Conservation (phyloP, 768 basidiomycete genomes). For the Macrocybe gigantea region DNA sequence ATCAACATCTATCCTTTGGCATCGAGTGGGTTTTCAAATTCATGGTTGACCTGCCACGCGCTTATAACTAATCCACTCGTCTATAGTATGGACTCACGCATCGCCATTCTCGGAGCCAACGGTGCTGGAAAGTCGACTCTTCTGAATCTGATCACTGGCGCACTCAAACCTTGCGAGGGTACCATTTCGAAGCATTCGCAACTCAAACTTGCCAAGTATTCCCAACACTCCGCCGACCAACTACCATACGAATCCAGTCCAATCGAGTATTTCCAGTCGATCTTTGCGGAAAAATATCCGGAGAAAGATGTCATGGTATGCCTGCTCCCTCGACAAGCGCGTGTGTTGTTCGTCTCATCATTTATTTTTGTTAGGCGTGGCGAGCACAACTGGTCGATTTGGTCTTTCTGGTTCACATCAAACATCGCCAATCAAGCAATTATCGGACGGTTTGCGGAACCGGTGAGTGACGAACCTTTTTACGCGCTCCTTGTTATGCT, state of each 20-base stretch:
- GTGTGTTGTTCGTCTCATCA: constrained; percentile 1
- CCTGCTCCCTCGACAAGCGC: background rate
- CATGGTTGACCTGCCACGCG: background rate
- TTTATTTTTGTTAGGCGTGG: constrained; percentile 62
- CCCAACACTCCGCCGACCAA: constrained; percentile 97
- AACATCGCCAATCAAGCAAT: constrained; percentile 86
- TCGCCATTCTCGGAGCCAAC: constrained; percentile 95
- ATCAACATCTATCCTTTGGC: constrained; percentile 89
- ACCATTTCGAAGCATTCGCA: constrained; percentile 84
- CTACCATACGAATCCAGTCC: constrained; percentile 90
- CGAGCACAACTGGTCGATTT: constrained; percentile 88
- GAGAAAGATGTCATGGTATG: constrained; percentile 80
- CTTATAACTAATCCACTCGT: constrained; percentile 50
- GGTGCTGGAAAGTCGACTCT: constrained; percentile 94
- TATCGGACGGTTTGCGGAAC: constrained; percentile 95
- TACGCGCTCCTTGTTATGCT: constrained; percentile 1
- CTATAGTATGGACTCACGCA: constrained; percentile 88
- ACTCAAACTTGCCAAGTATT: constrained; percentile 97
- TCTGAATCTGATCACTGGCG: constrained; percentile 83
- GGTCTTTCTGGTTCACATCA: constrained; percentile 94
- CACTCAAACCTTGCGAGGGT: constrained; percentile 74
- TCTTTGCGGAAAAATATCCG: constrained; percentile 81
- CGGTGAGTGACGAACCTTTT: constrained; percentile 43
- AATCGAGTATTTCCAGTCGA: constrained; percentile 86
- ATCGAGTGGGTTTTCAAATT: constrained; percentile 61